phyloP scores from a whole-genome alignment of 2,329 filamentous ascomycete genomes.

The Fusarium devonianum region DNA sequence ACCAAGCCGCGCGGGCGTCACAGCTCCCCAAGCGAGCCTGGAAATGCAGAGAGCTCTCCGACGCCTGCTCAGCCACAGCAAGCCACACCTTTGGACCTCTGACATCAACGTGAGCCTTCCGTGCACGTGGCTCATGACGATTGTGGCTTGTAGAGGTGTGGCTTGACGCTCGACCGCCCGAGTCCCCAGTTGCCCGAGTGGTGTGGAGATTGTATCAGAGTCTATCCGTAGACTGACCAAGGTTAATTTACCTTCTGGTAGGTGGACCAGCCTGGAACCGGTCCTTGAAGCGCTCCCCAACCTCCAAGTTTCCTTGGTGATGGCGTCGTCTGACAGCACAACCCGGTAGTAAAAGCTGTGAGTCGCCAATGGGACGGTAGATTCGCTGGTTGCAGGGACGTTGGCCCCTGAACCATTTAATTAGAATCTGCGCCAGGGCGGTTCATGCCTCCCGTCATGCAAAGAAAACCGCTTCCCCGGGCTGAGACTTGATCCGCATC shows the following conservation, averaged over 20 bases:
- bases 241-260: too few species aligned
- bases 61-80: slow-evolving; percentile 27
- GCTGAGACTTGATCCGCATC: slow-evolving; percentile 10
- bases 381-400: slow-evolving; percentile 11
- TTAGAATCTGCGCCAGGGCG: slow-evolving; percentile 30
- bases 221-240: too few species aligned
- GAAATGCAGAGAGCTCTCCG: slow-evolving; percentile 25
- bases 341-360: background rate
- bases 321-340: slow-evolving; percentile 22
- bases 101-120: background rate
- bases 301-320: slow-evolving; percentile 34
- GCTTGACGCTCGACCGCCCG: background rate
- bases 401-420: slow-evolving; percentile 31
- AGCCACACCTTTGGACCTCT: slow-evolving; percentile 22
- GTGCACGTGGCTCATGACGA: background rate
- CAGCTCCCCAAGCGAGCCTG: slow-evolving; percentile 26
- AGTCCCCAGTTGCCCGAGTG: background rate
- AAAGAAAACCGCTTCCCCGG: slow-evolving; percentile 12
- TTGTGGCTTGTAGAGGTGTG: slow-evolving; percentile 1
- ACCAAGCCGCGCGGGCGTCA: slow-evolving; percentile 40
- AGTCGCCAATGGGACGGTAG: slow-evolving; percentile 27
- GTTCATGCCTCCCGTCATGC: slow-evolving; percentile 16
- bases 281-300: slow-evolving; percentile 35
- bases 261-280: slow-evolving; percentile 22
- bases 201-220: too few species aligned